Evolutionary conservation across 73 alveolate species (phyloP), one percentile per base, ranked within the genome.

Genomic region (Paramecium caudatum): DNA sequence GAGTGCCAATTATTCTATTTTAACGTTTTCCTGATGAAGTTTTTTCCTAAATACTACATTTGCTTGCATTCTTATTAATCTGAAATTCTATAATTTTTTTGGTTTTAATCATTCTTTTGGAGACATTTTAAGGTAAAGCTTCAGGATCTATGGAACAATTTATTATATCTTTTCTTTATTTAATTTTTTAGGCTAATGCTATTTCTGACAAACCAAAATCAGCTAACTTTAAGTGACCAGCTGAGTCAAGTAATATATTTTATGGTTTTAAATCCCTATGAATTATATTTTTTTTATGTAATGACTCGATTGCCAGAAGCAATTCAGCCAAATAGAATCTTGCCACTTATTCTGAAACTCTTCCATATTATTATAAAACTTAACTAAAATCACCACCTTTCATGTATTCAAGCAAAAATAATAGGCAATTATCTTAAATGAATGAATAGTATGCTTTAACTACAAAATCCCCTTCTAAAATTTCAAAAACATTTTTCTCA

Each of bases 191-290:
- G 1, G 65, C 85, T 43, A 86, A 86, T 1, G 94, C 92, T 6
- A 93, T 85, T 87, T 93, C 94, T 10, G 97, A 93, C 46, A 93
- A 86, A 15, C 97, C 97, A 69, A 93, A 93, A 85, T 93, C 97
- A 69, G 94, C 94, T 61, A 93, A 91, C 85, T 93, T 93, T 34
- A 93, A 70, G 85, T 93, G 97, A 9, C 97, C 97, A 49, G 27
- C 46, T 65, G 81, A 65, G 63, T 93, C 97, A 4, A 93, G 55
- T 41, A 93, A 82, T 19, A 93, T 91, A 91, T 93, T 93, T 85
- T 93, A 93, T 63, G 96, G 96, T 91, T 93, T 93, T 1, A 93
- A 82, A 82, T 93, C 96, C 27, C 96, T 65, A 91, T 93, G 96
- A 30, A 93, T 93, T 6, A 93, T 91, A 61, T 92, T 95, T 46